phyloP scores from a whole-genome alignment of 495 filamentous ascomycete species.

The Xanthoparmelia taractica region DNA sequence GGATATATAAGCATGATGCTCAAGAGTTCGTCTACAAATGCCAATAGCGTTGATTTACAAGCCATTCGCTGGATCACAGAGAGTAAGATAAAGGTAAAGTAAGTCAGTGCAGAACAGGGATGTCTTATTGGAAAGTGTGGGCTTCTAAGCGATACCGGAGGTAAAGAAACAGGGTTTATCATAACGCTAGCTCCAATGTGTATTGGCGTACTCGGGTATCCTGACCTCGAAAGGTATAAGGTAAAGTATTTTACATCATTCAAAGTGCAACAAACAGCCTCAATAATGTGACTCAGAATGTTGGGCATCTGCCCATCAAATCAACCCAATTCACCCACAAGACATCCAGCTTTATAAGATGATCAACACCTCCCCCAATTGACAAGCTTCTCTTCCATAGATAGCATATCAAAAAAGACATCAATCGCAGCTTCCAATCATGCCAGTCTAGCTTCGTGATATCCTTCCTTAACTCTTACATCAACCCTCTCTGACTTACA shows the following conservation, averaged over 20 bases:
- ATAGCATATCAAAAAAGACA: neutral
- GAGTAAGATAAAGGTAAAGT: no score
- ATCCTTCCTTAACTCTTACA: no score
- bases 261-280: neutral
- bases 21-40: neutral
- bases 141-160: slow-evolving; percentile 12
- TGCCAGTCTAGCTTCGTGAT: neutral
- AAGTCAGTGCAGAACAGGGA: neutral
- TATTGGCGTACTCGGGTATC: neutral
- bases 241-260: neutral
- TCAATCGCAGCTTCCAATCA: neutral
- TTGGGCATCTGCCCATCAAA: neutral
- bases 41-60: no score
- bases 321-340: no score
- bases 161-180: neutral
- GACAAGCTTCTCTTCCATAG: neutral
- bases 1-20: slow-evolving; percentile 2
- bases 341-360: no score
- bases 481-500: no score
- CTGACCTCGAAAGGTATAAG: no score
- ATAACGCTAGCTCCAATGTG: neutral
- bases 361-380: no score
- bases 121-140: neutral
- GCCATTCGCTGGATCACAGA: no score
- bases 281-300: neutral